Base-by-base conservation (phyloP, 2,329 filamentous ascomycete species). In the Ceratocystis albifundus region DNA sequence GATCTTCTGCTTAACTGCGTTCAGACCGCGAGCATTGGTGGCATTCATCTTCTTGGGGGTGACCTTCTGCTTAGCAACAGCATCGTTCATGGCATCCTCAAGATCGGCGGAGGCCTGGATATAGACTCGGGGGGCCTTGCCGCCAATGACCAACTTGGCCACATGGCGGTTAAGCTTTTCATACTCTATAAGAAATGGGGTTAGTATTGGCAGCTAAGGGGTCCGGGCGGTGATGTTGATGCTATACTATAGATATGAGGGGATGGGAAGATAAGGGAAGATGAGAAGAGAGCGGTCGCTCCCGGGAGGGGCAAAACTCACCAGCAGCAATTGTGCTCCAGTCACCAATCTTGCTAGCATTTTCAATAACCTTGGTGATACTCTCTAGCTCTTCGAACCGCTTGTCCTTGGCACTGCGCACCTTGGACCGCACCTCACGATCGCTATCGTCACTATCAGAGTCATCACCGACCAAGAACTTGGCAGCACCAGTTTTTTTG, bases 361-460 rank as follows among this genome's bases (percentile, higher is more conserved):
- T 99, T 75, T 97, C 92, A 74, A 99, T 97, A 74, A 88, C 79
- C 76, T 88, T 88, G 73, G 97, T 89, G 55, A 87, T 96, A 68
- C 85, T 84, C 76, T 99, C 93, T 69, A 99, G 82, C 77, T 97
- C 95, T 74, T 96, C 93, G 71, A 90, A 82, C 69, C 94, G 86
- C 84, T 99, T 99, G 81, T 97, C 91, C 79, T 97, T 97, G 73
- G 93, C 92, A 77, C 91, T 96, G 84, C 96, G 96, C 74, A 97
- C 89, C 72, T 94, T 85, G 73, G 88, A 90, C 70, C 87, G 85
- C 71, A 85, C 84, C 70, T 96, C 93, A 70, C 94, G 90, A 70
- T 94, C 92, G 74, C 91, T 92, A 72, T 91, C 87, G 70, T 92
- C 89, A 72, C 87, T 90, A 63, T 94, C 90, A 68, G 84, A 87